Percentiles rank a stretch among this genome's conserved stretches.
Conservation (phyloP, 2,329 filamentous ascomycete species). For the Aspergillus udagawae region DNA sequence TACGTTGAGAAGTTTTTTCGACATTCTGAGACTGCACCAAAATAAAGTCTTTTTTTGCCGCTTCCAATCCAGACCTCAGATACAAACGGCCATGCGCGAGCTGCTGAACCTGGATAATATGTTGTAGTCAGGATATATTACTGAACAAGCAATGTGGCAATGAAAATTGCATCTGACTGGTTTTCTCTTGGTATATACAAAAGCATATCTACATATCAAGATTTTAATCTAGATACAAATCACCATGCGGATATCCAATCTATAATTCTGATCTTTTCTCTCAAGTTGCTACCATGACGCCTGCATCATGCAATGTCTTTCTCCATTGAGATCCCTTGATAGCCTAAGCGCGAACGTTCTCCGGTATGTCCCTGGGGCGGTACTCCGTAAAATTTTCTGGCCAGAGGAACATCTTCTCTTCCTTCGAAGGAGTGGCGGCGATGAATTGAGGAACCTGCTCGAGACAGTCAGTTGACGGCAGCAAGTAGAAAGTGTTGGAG, state of each 20-base stretch:
- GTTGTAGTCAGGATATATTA: not conserved
- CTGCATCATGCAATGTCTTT: not conserved
- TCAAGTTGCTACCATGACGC: not conserved
- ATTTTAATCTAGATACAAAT: not conserved
- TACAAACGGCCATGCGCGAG: too few relatives aligned
- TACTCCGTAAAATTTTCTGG: constrained; percentile 54
- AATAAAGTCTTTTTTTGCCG: not conserved
- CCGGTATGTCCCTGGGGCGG: constrained; percentile 26
- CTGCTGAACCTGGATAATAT: too few relatives aligned
- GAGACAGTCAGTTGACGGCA: constrained; percentile 2
- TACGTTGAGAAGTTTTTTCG: too few relatives aligned
- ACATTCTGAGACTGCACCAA: not conserved
- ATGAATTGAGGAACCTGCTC: constrained; percentile 45
- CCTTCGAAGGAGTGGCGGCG: constrained; percentile 50
- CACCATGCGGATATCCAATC: not conserved
- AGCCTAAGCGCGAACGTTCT: constrained; percentile 3
- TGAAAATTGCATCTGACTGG: not conserved
- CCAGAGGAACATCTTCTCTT: constrained; percentile 63
- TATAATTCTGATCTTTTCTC: not conserved
- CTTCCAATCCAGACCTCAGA: too few relatives aligned
- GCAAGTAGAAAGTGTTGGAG: constrained; percentile 22
- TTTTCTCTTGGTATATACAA: not conserved
- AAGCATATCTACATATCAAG: not conserved
- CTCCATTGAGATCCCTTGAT: too few relatives aligned
- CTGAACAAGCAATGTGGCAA: too few relatives aligned